Percentiles rank a stretch among this genome's conserved stretches.
These are phyloP conservation scores for Quercus glauca DNA, from an alignment of 306 rosid species.

Conservation along the genomic window DNA sequence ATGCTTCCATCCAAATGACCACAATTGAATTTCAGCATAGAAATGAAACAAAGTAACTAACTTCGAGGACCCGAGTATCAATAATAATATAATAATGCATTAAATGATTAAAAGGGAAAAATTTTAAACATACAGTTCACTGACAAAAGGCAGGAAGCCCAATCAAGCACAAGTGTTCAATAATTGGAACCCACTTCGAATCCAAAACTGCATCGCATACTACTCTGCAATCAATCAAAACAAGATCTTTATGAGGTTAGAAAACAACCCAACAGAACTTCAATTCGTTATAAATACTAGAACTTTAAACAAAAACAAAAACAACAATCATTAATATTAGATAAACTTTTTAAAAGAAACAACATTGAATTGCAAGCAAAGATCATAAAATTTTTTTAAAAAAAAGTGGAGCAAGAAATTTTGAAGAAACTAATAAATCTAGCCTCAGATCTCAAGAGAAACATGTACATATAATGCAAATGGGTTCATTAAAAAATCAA, in stretches of 20 bases:
- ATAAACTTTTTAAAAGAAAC: too few relatives aligned
- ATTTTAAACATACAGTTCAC: slow-evolving; percentile 10
- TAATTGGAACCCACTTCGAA: not conserved
- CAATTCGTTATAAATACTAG: slow-evolving; percentile 14
- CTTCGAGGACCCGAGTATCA: not conserved
- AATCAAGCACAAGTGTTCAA: slow-evolving; percentile 6
- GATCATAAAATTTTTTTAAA: not conserved
- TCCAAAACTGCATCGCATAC: slow-evolving; percentile 9
- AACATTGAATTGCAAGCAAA: too few relatives aligned
- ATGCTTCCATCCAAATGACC: too few relatives aligned
- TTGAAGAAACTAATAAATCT: too few relatives aligned
- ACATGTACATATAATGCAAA: too few relatives aligned
- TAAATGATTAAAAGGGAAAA: not conserved
- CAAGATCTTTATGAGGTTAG: not conserved
- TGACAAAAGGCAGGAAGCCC: slow-evolving; percentile 10
- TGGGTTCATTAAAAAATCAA: not conserved
- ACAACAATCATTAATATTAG: not conserved
- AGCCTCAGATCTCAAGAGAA: too few relatives aligned
- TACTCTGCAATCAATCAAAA: slow-evolving; percentile 45
- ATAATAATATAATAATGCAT: not conserved
- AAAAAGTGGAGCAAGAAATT: not conserved
- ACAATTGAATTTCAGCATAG: too few relatives aligned
- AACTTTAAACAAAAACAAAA: slow-evolving; percentile 10
- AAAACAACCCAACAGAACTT: slow-evolving; percentile 19
- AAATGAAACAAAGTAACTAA: not conserved